Percentiles rank a stretch among this genome's conserved stretches.
These are phyloP conservation scores for Penicillium fimorum DNA, from an alignment of 495 filamentous ascomycete species.

Conservation along the genomic window DNA sequence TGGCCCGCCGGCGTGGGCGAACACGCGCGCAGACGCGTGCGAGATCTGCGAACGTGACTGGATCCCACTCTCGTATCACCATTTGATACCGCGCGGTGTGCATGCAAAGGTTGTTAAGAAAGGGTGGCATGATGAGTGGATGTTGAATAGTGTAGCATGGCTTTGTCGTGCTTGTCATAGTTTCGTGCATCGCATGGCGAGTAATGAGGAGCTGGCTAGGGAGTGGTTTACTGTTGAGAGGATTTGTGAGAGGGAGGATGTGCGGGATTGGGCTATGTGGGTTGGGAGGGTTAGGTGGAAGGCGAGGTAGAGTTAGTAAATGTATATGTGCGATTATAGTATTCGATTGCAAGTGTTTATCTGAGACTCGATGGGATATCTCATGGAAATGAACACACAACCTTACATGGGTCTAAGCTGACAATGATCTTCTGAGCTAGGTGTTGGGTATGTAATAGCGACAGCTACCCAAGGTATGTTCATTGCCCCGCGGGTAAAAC, in stretches of 20 bases:
- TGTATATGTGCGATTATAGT: too few species aligned
- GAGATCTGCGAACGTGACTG: conserved; percentile 80
- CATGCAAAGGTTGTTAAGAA: conserved; percentile 78
- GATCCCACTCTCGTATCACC: conserved; percentile 79
- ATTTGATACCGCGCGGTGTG: conserved; percentile 73
- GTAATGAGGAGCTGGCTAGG: conserved; percentile 77
- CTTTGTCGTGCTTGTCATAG: conserved; percentile 84
- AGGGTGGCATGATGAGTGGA: conserved; percentile 76
- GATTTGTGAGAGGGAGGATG: conserved; percentile 69
- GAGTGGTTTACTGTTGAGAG: conserved; percentile 71
- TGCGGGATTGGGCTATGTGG: conserved; percentile 67
- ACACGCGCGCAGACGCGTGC: conserved; percentile 59
- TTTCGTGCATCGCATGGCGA: conserved; percentile 75
- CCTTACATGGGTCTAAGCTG: background rate
- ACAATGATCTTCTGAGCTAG: background rate
- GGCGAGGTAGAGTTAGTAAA: conserved; percentile 35
- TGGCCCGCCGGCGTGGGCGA: conserved; percentile 58
- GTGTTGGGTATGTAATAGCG: background rate
- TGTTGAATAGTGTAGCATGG: conserved; percentile 82
- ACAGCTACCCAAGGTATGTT: background rate
- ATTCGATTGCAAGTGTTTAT: too few species aligned
- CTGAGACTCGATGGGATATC: too few species aligned
- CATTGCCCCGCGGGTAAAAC: background rate
- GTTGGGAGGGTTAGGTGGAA: conserved; percentile 66
- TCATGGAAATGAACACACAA: too few species aligned